Evolutionary conservation across 371 early-diverging fungal species (phyloP).

Genomic region (Circinella minor): DNA sequence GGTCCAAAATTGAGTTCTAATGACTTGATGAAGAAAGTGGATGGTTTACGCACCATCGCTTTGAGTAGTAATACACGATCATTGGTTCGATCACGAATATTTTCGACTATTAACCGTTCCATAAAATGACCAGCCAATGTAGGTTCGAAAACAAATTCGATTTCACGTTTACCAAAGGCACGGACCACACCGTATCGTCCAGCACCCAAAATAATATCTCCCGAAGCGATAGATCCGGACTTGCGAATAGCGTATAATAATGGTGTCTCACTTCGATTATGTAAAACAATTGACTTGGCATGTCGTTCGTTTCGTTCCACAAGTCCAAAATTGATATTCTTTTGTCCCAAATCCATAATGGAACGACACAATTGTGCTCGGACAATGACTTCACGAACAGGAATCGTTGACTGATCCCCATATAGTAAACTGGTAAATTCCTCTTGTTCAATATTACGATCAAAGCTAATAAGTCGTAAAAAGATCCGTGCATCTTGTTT

Average conservation of each 20-base stretch:
- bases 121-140: constrained; percentile 85
- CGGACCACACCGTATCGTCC: constrained; percentile 89
- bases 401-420: constrained; percentile 69
- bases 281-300: constrained; percentile 87
- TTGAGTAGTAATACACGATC: constrained; percentile 85
- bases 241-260: constrained; percentile 92
- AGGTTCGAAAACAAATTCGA: constrained; percentile 93
- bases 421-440: constrained; percentile 76
- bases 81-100: constrained; percentile 87
- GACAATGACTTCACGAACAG: constrained; percentile 92
- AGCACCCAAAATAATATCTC: constrained; percentile 82
- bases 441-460: constrained; percentile 68
- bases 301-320: constrained; percentile 89
- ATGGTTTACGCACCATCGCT: constrained; percentile 89
- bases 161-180: constrained; percentile 89
- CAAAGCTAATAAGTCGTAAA: constrained; percentile 80
- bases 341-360: constrained; percentile 93
- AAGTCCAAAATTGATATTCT: constrained; percentile 95
- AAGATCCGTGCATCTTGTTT: constrained; percentile 85
- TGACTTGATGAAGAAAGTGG: constrained; percentile 85
- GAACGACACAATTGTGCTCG: constrained; percentile 85
- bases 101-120: constrained; percentile 89
- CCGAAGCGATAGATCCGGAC: constrained; percentile 95
- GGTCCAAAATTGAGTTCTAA: constrained; percentile 79
- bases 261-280: constrained; percentile 91